These are phyloP conservation scores for Cryptococcus sp. DNA, from an alignment of 1,284 basidiomycete genomes.

Conservation along the genomic window DNA sequence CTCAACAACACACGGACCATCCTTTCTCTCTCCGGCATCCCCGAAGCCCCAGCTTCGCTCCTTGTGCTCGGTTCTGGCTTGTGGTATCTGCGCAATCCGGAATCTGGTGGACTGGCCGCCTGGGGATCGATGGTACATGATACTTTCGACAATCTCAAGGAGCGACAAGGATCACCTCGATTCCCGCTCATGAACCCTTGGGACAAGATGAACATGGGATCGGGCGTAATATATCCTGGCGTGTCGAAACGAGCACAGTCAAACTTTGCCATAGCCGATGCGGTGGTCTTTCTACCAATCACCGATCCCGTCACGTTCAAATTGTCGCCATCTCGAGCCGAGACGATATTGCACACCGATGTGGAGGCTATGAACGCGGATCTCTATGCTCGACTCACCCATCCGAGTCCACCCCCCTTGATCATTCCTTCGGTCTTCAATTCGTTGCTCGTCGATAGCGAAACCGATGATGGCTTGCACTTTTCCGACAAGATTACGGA, in stretches of 20 bases:
- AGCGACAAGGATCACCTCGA: conserved; percentile 33
- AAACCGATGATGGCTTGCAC: conserved; percentile 78
- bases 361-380: conserved; percentile 85
- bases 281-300: conserved; percentile 68
- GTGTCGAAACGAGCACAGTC: conserved; percentile 3
- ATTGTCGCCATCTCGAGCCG: conserved; percentile 58
- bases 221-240: conserved; percentile 18
- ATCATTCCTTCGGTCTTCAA: conserved; percentile 72
- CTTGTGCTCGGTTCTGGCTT: conserved; percentile 76
- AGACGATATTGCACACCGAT: conserved; percentile 65
- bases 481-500: conserved; percentile 61
- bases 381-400: conserved; percentile 59
- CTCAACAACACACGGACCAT: conserved; percentile 62
- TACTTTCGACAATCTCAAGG: conserved; percentile 54
- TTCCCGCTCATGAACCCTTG: conserved; percentile 36
- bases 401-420: conserved; percentile 49
- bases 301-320: conserved; percentile 69
- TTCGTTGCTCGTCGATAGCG: conserved; percentile 61
- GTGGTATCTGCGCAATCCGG: conserved; percentile 74
- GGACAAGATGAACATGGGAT: conserved; percentile 31
- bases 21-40: conserved; percentile 38
- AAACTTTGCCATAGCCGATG: conserved; percentile 55
- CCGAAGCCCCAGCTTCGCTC: conserved; percentile 52
- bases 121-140: conserved; percentile 70
- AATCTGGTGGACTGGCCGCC: conserved; percentile 64